These are phyloP conservation scores for Russula foetens DNA, from an alignment of 768 basidiomycete genomes.

Conservation along the genomic window DNA sequence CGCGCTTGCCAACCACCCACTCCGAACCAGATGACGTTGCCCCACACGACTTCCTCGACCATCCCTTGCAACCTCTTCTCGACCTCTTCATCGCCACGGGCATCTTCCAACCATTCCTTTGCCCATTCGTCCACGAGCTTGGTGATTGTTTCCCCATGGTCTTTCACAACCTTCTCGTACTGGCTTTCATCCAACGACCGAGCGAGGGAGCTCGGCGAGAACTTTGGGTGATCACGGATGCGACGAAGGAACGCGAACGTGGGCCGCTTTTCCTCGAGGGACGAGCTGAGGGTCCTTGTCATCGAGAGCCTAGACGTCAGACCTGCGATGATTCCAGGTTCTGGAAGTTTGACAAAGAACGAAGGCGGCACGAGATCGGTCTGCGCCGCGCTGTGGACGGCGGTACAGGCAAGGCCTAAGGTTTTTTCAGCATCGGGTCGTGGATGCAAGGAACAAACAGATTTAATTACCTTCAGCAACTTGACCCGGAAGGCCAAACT, in stretches of 20 bases:
- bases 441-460: not conserved
- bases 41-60: slow-evolving; percentile 57
- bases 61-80: slow-evolving; percentile 39
- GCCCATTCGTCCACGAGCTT: slow-evolving; percentile 21
- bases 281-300: slow-evolving; percentile 2
- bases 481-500: slow-evolving; percentile 52
- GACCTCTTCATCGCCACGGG: slow-evolving; percentile 13
- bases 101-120: slow-evolving; percentile 10
- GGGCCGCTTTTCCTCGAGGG: slow-evolving; percentile 31
- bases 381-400: slow-evolving; percentile 37
- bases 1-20: slow-evolving; percentile 41
- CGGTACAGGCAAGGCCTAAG: slow-evolving; percentile 48
- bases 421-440: not conserved
- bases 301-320: slow-evolving; percentile 23
- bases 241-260: slow-evolving; percentile 43
- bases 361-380: slow-evolving; percentile 28
- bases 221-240: slow-evolving; percentile 42
- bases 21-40: slow-evolving; percentile 45
- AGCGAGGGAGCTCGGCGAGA: slow-evolving; percentile 11
- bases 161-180: slow-evolving; percentile 15
- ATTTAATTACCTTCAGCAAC: slow-evolving; percentile 50
- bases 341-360: slow-evolving; percentile 19
- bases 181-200: not conserved
- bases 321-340: slow-evolving; percentile 13
- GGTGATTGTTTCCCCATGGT: slow-evolving; percentile 15